Conservation (phyloP, 352 stramenopile genomes). For the Phytophthora cajani region DNA sequence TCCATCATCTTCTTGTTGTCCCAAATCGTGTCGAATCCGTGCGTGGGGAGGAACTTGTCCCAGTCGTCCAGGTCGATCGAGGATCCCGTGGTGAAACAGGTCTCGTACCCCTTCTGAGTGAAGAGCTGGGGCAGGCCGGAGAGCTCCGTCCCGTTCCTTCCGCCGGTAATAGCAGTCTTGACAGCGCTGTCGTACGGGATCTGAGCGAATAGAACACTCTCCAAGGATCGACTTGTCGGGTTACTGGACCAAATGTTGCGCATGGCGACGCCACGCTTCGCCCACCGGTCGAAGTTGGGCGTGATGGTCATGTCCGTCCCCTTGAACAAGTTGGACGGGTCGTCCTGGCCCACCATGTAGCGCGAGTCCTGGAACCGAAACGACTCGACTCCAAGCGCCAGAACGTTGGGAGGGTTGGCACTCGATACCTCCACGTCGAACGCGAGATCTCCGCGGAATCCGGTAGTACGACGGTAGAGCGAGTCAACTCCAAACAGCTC, state of each 20-base stretch:
- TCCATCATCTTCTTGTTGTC: constrained; percentile 46
- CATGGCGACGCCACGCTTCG: constrained; percentile 54
- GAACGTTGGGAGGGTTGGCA: constrained; percentile 49
- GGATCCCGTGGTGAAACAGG: constrained; percentile 52
- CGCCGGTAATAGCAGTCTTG: constrained; percentile 42
- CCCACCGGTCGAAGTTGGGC: constrained; percentile 56
- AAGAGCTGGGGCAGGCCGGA: constrained; percentile 59
- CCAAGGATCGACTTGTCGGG: constrained; percentile 58
- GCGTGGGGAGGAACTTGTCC: constrained; percentile 47
- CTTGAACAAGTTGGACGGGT: constrained; percentile 46
- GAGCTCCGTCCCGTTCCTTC: constrained; percentile 35
- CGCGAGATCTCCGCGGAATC: constrained; percentile 24
- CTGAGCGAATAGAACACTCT: constrained; percentile 62
- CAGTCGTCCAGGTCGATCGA: constrained; percentile 54
- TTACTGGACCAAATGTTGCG: constrained; percentile 68
- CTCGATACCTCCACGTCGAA: constrained; percentile 48
- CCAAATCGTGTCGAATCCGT: constrained; percentile 58
- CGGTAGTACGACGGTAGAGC: constrained; percentile 27
- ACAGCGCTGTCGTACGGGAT: constrained; percentile 49
- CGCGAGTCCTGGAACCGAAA: constrained; percentile 60
- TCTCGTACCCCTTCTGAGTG: constrained; percentile 56
- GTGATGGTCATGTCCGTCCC: constrained; percentile 42
- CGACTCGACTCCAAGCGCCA: constrained; percentile 59
- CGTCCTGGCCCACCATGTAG: constrained; percentile 52
- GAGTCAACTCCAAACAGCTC: constrained; percentile 25